Conservation (phyloP, 2,329 filamentous ascomycete genomes). For the Nannizzia gypsea region DNA sequence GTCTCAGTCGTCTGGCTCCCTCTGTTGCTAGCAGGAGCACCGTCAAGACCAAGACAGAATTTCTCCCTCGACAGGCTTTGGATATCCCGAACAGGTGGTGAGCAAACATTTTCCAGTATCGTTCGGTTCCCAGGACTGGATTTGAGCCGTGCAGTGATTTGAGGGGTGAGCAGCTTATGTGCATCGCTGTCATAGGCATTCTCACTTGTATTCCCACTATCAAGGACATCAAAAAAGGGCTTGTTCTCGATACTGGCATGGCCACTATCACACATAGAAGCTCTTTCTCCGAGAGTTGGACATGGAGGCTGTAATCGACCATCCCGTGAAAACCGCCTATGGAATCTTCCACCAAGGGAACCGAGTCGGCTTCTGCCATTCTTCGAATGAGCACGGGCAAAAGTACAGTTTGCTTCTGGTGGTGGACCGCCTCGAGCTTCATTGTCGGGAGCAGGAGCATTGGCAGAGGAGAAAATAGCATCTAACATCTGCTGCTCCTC, state of each 20-base stretch:
- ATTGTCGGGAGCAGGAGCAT: background rate
- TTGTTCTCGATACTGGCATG: constrained; percentile 2
- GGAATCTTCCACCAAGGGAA: constrained; percentile 20
- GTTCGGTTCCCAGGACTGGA: constrained; percentile 6
- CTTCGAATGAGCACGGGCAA: background rate
- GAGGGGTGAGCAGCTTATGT: constrained; percentile 27
- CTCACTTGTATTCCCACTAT: constrained; percentile 28
- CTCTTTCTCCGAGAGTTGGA: constrained; percentile 2
- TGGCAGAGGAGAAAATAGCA: background rate
- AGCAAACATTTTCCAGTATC: background rate
- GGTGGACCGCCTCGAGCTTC: background rate
- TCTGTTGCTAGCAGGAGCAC: background rate
- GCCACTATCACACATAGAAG: constrained; percentile 9
- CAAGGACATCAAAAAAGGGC: constrained; percentile 16
- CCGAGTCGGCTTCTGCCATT: constrained; percentile 6
- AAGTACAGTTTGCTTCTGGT: background rate
- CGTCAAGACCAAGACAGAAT: background rate
- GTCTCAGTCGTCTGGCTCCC: background rate
- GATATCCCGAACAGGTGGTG: background rate
- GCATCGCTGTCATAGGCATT: constrained; percentile 34
- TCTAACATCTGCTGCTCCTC: constrained; percentile 6
- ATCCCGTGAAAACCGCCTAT: constrained; percentile 26
- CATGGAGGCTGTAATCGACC: constrained; percentile 14
- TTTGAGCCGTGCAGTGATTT: constrained; percentile 15
- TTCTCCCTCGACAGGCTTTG: background rate